phyloP scores from a whole-genome alignment of 176 grass and related monocot species.

The Ampelocalamus luodianensis region DNA sequence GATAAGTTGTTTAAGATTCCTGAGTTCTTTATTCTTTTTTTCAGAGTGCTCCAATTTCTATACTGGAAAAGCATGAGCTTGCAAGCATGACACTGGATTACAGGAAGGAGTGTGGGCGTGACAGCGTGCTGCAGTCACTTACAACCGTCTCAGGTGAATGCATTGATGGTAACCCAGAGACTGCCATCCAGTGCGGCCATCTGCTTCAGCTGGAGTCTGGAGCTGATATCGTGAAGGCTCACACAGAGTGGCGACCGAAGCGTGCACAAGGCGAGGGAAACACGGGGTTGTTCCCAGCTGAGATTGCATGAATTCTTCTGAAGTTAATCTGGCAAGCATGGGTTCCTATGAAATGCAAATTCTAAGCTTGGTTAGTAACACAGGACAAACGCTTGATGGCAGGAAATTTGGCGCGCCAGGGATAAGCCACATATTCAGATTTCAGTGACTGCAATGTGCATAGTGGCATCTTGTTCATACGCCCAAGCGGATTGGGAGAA shows the following conservation, averaged over 20 bases:
- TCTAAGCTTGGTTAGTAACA: slow-evolving; percentile 52
- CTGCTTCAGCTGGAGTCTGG: slow-evolving; percentile 85
- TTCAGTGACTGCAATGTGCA: background rate
- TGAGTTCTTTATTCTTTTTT: slow-evolving; percentile 18
- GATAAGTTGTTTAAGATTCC: background rate
- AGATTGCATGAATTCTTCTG: slow-evolving; percentile 42
- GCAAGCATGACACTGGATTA: slow-evolving; percentile 94
- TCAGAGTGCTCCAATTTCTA: slow-evolving; percentile 93
- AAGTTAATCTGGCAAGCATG: slow-evolving; percentile 35
- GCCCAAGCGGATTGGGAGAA: background rate
- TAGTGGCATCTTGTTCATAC: background rate
- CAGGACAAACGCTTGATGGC: slow-evolving; percentile 6
- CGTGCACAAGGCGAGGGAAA: slow-evolving; percentile 47
- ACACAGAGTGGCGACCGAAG: slow-evolving; percentile 86
- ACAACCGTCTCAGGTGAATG: slow-evolving; percentile 56
- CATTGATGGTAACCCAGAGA: slow-evolving; percentile 26
- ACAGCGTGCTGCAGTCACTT: slow-evolving; percentile 86
- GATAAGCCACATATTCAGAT: slow-evolving; percentile 29
- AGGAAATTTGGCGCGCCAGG: slow-evolving; percentile 1
- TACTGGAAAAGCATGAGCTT: slow-evolving; percentile 95
- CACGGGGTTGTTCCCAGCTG: slow-evolving; percentile 46
- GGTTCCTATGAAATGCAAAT: slow-evolving; percentile 24
- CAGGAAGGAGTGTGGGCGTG: slow-evolving; percentile 87
- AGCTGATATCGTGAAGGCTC: slow-evolving; percentile 79
- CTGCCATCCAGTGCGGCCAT: slow-evolving; percentile 77